phyloP scores from a whole-genome alignment of 2,329 filamentous ascomycete species.

The Myriosclerotinia duriaeana region DNA sequence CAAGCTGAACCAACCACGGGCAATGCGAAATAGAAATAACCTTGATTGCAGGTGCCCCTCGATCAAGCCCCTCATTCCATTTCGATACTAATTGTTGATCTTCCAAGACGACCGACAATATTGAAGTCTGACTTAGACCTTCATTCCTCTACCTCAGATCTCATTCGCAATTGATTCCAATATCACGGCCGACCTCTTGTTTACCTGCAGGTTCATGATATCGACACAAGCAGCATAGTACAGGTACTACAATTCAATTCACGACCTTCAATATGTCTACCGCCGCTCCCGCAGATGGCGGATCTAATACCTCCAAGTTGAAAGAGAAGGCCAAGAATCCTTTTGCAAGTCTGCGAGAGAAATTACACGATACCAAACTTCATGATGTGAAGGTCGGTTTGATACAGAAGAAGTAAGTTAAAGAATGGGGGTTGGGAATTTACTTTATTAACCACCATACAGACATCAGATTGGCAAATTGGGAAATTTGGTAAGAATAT shows the following conservation, averaged over 20 bases:
- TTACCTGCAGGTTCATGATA: constrained; percentile 2
- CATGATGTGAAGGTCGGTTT: constrained; percentile 58
- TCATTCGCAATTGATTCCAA: not conserved
- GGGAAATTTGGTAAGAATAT: constrained; percentile 55
- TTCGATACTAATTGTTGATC: not conserved
- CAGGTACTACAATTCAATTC: not conserved
- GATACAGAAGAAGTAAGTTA: constrained; percentile 57
- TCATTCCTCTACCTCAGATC: not conserved
- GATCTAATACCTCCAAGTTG: constrained; percentile 33
- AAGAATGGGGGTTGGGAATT: not conserved
- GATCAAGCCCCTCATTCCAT: not conserved
- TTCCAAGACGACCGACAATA: too few species aligned
- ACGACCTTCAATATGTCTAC: constrained; percentile 31
- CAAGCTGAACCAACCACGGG: not conserved
- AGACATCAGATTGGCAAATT: constrained; percentile 63
- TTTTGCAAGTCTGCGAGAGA: constrained; percentile 50
- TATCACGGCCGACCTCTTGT: not conserved
- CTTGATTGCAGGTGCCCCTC: constrained; percentile 2
- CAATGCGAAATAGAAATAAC: not conserved
- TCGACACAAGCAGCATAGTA: not conserved
- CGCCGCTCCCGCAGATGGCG: constrained; percentile 35
- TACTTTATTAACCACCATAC: constrained; percentile 13
- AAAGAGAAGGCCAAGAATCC: constrained; percentile 52
- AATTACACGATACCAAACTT: constrained; percentile 54
- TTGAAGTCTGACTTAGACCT: not conserved